phyloP scores from a whole-genome alignment of 768 basidiomycete species.

The Cystobasidium ongulense region DNA sequence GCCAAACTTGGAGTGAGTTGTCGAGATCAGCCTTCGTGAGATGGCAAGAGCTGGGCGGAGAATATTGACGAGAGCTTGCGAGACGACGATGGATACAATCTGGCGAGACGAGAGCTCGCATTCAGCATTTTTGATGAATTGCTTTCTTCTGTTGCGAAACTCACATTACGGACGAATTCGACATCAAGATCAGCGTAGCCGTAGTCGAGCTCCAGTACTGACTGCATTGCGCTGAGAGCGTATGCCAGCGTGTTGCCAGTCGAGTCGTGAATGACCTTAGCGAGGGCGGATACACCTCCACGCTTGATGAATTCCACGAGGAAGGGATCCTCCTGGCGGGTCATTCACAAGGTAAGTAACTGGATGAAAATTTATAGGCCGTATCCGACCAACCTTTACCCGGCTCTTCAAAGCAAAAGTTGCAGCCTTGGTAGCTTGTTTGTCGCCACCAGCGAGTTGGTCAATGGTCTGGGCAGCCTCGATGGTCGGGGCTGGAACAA shows the following conservation, averaged over 20 bases:
- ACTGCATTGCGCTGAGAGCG: constrained; percentile 74
- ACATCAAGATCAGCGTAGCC: constrained; percentile 70
- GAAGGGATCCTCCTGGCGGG: constrained; percentile 51
- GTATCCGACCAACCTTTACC: background rate
- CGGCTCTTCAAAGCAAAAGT: background rate
- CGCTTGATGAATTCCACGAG: constrained; percentile 66
- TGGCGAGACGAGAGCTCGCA: too few relatives aligned
- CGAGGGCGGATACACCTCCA: constrained; percentile 63
- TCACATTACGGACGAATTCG: constrained; percentile 53
- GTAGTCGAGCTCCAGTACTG: constrained; percentile 68
- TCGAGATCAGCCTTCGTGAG: constrained; percentile 59
- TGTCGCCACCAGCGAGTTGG: constrained; percentile 36
- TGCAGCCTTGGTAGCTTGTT: background rate
- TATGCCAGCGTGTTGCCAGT: constrained; percentile 83
- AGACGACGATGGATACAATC: constrained; percentile 63
- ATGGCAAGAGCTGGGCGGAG: constrained; percentile 85
- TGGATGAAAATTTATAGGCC: background rate
- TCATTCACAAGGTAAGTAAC: background rate
- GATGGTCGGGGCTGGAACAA: constrained; percentile 68
- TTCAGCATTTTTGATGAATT: constrained; percentile 14
- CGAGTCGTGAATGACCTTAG: constrained; percentile 58
- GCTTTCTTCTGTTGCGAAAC: too few relatives aligned
- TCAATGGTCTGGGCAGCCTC: constrained; percentile 42
- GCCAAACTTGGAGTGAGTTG: background rate
- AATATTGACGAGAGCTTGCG: constrained; percentile 74